These are phyloP conservation scores for Tetrahymena elliotti DNA, from an alignment of 73 alveolate species.

Conservation along the genomic window DNA sequence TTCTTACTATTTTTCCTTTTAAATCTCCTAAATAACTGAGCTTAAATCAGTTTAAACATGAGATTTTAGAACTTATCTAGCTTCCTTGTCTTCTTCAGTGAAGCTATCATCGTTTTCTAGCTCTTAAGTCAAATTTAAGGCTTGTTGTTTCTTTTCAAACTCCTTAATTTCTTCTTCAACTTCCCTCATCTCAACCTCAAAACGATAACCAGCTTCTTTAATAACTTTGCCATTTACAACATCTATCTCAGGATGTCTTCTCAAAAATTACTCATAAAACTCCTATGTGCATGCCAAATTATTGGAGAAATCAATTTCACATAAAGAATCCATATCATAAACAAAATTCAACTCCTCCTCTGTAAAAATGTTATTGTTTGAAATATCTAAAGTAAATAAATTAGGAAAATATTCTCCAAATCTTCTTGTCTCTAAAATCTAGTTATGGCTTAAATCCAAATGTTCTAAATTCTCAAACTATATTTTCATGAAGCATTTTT, in stretches of 20 bases:
- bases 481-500: not conserved
- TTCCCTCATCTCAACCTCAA: not conserved
- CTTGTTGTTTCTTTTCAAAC: not conserved
- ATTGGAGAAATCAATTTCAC: not conserved
- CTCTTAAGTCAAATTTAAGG: not conserved
- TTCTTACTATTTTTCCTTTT: not conserved
- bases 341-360: not conserved
- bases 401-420: not conserved
- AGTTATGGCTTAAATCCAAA: not conserved
- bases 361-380: not conserved
- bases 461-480: not conserved
- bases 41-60: not conserved
- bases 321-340: not conserved
- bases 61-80: not conserved
- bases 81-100: not conserved
- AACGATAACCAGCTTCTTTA: not conserved
- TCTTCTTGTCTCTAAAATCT: not conserved
- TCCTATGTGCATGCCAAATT: not conserved
- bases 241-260: not conserved
- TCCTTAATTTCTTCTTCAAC: not conserved
- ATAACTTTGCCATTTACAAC: not conserved
- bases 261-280: not conserved
- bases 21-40: not conserved
- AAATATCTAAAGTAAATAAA: not conserved
- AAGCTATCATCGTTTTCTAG: not conserved